Evolutionary conservation across 306 rosid genomes (phyloP), one percentile per base, ranked within the genome.

Genomic region (Quercus parvula): DNA sequence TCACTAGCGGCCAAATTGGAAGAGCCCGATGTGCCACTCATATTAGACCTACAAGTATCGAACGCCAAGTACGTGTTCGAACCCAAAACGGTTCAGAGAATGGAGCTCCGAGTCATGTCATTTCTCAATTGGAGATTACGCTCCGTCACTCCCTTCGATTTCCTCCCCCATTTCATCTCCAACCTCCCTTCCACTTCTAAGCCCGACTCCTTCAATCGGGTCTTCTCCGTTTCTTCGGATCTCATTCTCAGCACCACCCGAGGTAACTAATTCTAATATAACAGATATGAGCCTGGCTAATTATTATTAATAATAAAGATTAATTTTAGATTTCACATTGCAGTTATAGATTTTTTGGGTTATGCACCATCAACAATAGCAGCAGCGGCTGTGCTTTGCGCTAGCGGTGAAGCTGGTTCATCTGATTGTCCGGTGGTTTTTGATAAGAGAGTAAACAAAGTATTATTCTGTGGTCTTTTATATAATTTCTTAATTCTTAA

Each of bases 1-100:
- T 93, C 94, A 55, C 46, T 93, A 6, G 98, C 98, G 56, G 94
- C 94, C 62, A 93, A 93, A 81, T 91, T 93, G 94, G 98, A 87
- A 70, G 97, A 89, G 69, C 76, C 86, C 0, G 63, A 55, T 30
- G 89, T 88, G 58, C 98, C 97, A 0, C 72, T 72, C 8, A 82
- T 93, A 30, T 44, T 87, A 18, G 94, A 84, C 83, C 89, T 93
- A 4, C 98, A 93, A 77, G 30, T 83, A 12, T 87, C 82, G 58
- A 84, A 87, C 0, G 91, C 97, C 33, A 71, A 75, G 1, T 88
- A 81, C 81, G 52, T 91, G 0, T 91, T 93, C 79, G 88, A 87
- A 28, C 88, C 97, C 57, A 85, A 75, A 74, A 89, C 92, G 2
- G 19, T 93, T 17, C 94, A 87, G 81, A 77, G 89, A 81, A 90